Base-by-base conservation (phyloP, 306 rosid species). In the Casuarina equisetifolia region DNA sequence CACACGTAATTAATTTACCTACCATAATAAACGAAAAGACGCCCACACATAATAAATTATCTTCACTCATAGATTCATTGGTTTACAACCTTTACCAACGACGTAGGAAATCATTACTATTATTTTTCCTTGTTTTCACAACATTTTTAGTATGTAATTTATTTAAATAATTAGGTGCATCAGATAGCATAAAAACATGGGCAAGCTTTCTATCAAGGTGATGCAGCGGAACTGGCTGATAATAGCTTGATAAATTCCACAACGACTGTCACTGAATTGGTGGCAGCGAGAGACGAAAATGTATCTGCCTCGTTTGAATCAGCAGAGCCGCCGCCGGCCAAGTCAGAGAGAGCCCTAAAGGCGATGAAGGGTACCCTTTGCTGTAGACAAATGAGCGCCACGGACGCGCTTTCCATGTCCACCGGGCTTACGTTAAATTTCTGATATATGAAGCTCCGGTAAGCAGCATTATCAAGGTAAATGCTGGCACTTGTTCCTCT, bases 341-440 rank as follows among this genome's bases (percentile, higher is more conserved):
- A 74, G 80, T 74, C 85, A 0, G 91, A 87, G 66, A 91, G 77
- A 57, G 91, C 86, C 55, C 93, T 81, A 3, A 89, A 39, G 25
- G 72, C 70, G 36, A 91, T 91, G 82, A 87, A 91, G 0, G 96
- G 89, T 5, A 78, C 59, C 48, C 52, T 82, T 43, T 91, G 90
- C 36, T 91, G 91, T 1, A 70, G 66, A 59, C 89, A 82, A 6
- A 89, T 68, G 1, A 89, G 82, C 1, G 96, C 93, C 36, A 89
- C 93, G 0, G 90, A 62, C 0, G 90, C 90, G 72, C 78, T 86
- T 66, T 86, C 87, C 87, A 86, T 86, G 76, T 89, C 91, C 0
- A 87, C 87, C 0, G 91, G 88, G 32, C 89, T 79, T 9, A 86
- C 77, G 1, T 84, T 59, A 74, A 91, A 91, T 43, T 91, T 86